phyloP scores from a whole-genome alignment of 805 yeast species.

The Pichia deserticola region DNA sequence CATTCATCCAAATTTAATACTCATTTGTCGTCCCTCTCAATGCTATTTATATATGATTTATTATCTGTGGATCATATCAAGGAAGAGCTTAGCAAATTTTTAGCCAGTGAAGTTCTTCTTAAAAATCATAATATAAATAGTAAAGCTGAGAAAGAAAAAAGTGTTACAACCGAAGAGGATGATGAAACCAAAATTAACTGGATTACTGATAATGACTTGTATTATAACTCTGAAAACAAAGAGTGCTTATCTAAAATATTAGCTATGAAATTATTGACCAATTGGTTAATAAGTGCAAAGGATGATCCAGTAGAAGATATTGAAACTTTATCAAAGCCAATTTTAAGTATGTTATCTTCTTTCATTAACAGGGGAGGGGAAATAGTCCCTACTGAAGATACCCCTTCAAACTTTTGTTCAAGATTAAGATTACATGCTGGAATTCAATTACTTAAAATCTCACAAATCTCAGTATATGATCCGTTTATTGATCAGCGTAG shows the following conservation, averaged over 20 bases:
- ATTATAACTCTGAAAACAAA: slow-evolving; percentile 3
- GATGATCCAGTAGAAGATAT: slow-evolving; percentile 32
- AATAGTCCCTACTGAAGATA: slow-evolving; percentile 43
- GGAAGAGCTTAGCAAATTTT: slow-evolving; percentile 48
- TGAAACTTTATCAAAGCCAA: slow-evolving; percentile 47
- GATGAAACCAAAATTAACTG: slow-evolving; percentile 28
- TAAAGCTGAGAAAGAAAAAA: slow-evolving; percentile 16
- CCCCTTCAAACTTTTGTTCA: slow-evolving; percentile 57
- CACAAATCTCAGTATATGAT: slow-evolving; percentile 46
- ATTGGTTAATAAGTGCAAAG: slow-evolving; percentile 39
- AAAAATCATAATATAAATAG: slow-evolving; percentile 36
- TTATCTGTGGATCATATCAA: slow-evolving; percentile 40
- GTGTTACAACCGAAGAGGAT: slow-evolving; percentile 16
- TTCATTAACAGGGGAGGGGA: slow-evolving; percentile 76
- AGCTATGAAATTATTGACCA: slow-evolving; percentile 50
- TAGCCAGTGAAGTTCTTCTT: slow-evolving; percentile 57
- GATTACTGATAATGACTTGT: slow-evolving; percentile 21
- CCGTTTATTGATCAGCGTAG: slow-evolving; percentile 44
- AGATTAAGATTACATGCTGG: slow-evolving; percentile 67
- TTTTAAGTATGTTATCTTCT: slow-evolving; percentile 58
- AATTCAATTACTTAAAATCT: slow-evolving; percentile 52
- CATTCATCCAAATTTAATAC: slow-evolving; percentile 38
- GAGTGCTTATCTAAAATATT: slow-evolving; percentile 24
- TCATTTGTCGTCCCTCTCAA: slow-evolving; percentile 53
- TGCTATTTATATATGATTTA: slow-evolving; percentile 45